Evolutionary conservation across 1,284 basidiomycete species (phyloP), one percentile per base, ranked within the genome.

Genomic region (Ustilago hordei): DNA sequence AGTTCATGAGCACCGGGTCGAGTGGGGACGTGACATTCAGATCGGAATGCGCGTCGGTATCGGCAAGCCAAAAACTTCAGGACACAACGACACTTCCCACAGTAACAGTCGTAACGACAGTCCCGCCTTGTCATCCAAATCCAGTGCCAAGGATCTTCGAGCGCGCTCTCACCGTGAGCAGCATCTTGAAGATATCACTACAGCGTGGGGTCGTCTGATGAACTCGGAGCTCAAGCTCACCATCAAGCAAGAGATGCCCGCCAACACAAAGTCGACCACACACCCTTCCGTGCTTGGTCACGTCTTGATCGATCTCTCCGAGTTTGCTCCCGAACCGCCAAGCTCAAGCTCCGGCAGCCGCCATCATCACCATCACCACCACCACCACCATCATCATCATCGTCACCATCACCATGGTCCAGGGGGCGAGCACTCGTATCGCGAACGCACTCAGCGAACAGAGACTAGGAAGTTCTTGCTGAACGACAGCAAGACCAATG

Each of bases 401-500:
- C 75, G 69, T 38, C 67, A 63, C 13, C 65, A 58, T 38, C 61
- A 64, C 12, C 67, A 66, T 11, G 64, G 63, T 28, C 58, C 60
- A n/a, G 64, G 60, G 2, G 65, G 64, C 31, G 71, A 68, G 23
- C 73, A 73, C 19, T 66, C 61, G 23, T 70, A 73, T 53, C 69
- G 64, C 17, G 62, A 58, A 12, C 67, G 64, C 28, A 50, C 66
- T 0, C 57, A 54, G 28, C 78, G 84, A 17, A 55, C 68, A 31
- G 89, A 93, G 34, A 91, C 90, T 3, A 89, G 93, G 17, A 89
- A 90, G 28, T 93, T 93, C 85, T 88, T 94, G 15, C 87, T 94
- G 8, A 88, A 90, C 60, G 89, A 93, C 77, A 92, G 91, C 84
- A 92, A 92, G 86, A 92, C 91, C 50, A 94, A 94, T 75, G 92